phyloP scores from a whole-genome alignment of 768 basidiomycete species.

The Termitomyces sp. region DNA sequence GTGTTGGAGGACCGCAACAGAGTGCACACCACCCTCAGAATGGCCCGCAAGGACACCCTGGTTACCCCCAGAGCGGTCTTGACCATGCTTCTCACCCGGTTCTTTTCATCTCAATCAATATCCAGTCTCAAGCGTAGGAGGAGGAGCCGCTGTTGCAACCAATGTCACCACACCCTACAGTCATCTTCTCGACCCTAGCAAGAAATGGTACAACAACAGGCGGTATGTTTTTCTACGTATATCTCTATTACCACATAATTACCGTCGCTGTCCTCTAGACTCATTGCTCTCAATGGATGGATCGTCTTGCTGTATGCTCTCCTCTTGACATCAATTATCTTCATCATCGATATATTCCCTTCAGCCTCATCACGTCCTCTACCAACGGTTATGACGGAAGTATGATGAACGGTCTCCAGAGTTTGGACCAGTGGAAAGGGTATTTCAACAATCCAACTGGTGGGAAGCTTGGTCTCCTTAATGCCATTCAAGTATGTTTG shows the following conservation, averaged over 20 bases:
- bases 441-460: conserved; percentile 63
- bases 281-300: conserved; percentile 67
- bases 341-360: not conserved
- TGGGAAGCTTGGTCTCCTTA: conserved; percentile 61
- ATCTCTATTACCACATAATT: not conserved
- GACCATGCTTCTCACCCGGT: conserved; percentile 26
- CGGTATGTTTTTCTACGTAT: conserved; percentile 34
- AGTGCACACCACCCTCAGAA: too few relatives aligned
- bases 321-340: not conserved
- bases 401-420: conserved; percentile 81
- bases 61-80: too few relatives aligned
- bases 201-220: conserved; percentile 77
- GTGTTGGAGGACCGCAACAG: too few relatives aligned
- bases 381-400: conserved; percentile 76
- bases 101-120: conserved; percentile 22
- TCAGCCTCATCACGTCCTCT: conserved; percentile 69
- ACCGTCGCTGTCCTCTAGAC: conserved; percentile 29
- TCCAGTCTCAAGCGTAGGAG: conserved; percentile 46
- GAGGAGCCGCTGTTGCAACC: conserved; percentile 40
- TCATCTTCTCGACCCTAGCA: conserved; percentile 59
- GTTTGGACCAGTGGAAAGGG: conserved; percentile 55
- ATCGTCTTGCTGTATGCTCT: conserved; percentile 58
- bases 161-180: conserved; percentile 29
- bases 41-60: too few relatives aligned
- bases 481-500: conserved; percentile 63